phyloP scores from a whole-genome alignment of 2,329 filamentous ascomycete genomes.

The Pyricularia sp. region DNA sequence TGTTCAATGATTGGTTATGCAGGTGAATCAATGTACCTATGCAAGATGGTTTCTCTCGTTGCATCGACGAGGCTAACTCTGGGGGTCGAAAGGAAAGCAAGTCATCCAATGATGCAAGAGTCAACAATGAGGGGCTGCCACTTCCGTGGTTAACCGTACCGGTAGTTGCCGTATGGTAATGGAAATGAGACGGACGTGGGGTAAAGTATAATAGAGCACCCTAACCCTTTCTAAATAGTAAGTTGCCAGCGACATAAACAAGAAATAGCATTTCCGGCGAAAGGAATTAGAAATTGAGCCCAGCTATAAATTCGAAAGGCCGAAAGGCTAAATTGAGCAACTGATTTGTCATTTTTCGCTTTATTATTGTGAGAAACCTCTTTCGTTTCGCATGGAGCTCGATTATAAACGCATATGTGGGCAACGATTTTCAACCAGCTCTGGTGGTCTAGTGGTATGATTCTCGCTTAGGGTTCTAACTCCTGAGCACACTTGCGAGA shows the following conservation, averaged over 20 bases:
- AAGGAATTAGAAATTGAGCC: too few relatives aligned
- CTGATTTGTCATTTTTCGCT: background rate
- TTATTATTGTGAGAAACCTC: background rate
- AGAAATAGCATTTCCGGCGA: too few relatives aligned
- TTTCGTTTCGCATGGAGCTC: background rate
- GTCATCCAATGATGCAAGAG: background rate
- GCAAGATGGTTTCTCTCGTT: background rate
- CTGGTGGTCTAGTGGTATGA: constrained; percentile 5
- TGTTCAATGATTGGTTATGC: background rate
- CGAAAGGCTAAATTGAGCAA: background rate
- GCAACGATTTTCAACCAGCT: background rate
- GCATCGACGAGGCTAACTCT: background rate
- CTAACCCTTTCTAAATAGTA: background rate
- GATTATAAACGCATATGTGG: background rate
- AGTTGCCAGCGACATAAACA: too few relatives aligned
- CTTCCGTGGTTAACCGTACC: too few relatives aligned
- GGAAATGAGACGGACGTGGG: background rate
- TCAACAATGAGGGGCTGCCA: background rate
- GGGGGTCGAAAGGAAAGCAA: background rate
- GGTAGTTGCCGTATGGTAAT: too few relatives aligned
- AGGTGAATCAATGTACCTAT: background rate
- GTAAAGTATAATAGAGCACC: background rate
- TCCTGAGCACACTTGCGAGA: background rate
- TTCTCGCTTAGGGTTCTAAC: constrained; percentile 4
- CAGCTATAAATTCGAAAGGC: background rate